These are phyloP conservation scores for Tylopilus sp. DNA, from an alignment of 1,284 basidiomycete species.

Conservation along the genomic window DNA sequence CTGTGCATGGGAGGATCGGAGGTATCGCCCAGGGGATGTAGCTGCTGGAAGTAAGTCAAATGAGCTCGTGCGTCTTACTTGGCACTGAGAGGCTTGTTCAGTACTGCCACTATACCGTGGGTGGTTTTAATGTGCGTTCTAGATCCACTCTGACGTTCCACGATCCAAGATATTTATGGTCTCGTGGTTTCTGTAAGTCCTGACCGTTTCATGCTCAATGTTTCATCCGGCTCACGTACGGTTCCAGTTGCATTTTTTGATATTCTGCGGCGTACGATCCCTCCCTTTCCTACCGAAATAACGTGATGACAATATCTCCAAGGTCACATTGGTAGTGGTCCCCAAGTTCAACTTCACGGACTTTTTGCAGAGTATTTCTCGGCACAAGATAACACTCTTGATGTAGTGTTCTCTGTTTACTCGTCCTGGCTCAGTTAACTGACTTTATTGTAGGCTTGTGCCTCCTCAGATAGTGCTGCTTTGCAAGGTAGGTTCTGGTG, in stretches of 20 bases:
- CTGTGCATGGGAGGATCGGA: constrained; percentile 35
- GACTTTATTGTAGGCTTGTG: constrained; percentile 46
- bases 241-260: constrained; percentile 49
- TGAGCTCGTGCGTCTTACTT: background rate
- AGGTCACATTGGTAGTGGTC: constrained; percentile 66
- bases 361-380: constrained; percentile 67
- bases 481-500: constrained; percentile 51
- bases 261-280: constrained; percentile 48
- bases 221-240: constrained; percentile 10
- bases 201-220: background rate
- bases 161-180: constrained; percentile 63
- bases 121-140: constrained; percentile 13
- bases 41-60: constrained; percentile 44
- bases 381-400: constrained; percentile 63
- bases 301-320: constrained; percentile 1
- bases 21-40: constrained; percentile 54
- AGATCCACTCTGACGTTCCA: constrained; percentile 14
- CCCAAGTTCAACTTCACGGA: constrained; percentile 67
- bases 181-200: constrained; percentile 54
- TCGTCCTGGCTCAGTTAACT: background rate
- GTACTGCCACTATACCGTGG: constrained; percentile 37
- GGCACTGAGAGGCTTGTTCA: constrained; percentile 16
- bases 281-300: background rate
- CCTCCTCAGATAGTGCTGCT: constrained; percentile 68
- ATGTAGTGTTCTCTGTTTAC: constrained; percentile 38